phyloP scores from a whole-genome alignment of 306 rosid genomes.

The Cyamopsis tetragonoloba region DNA sequence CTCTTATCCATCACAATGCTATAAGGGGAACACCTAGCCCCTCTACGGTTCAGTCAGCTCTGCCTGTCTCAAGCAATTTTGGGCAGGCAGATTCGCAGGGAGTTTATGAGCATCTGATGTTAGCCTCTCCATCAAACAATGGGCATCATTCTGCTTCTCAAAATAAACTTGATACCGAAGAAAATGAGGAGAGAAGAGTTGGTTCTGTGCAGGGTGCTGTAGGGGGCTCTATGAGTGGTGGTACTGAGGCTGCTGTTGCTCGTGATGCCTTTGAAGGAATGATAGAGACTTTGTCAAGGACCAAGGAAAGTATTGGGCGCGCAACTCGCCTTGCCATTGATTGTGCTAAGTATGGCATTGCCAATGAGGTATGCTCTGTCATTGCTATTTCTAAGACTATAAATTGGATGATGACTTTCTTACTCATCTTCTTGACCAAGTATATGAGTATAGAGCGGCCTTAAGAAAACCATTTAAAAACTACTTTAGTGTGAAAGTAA shows the following conservation, averaged over 20 bases:
- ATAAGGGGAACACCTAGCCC: conserved; percentile 74
- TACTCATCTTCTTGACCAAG: not conserved
- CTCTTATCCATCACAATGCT: conserved; percentile 39
- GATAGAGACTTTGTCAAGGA: conserved; percentile 97
- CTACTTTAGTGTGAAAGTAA: not conserved
- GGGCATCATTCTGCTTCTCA: conserved; percentile 38
- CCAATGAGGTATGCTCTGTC: conserved; percentile 66
- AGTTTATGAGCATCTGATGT: conserved; percentile 30
- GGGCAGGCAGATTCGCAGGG: conserved; percentile 49
- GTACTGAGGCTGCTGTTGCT: conserved; percentile 89
- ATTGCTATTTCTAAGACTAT: not conserved
- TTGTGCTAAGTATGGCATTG: conserved; percentile 94
- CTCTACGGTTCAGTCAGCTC: conserved; percentile 42
- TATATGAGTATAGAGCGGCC: not conserved
- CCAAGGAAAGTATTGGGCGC: conserved; percentile 93
- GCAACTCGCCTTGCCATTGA: conserved; percentile 97
- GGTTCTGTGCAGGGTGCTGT: conserved; percentile 57
- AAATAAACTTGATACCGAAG: conserved; percentile 54
- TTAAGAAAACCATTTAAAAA: not conserved
- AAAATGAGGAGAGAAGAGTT: conserved; percentile 59
- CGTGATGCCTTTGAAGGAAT: conserved; percentile 99
- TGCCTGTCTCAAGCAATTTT: conserved; percentile 40
- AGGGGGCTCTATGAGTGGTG: conserved; percentile 75
- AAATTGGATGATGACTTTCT: not conserved
- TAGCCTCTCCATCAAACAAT: conserved; percentile 58